Evolutionary conservation across 106 monocot genomes (phyloP).

Genomic region (Dendrobium nobile): DNA sequence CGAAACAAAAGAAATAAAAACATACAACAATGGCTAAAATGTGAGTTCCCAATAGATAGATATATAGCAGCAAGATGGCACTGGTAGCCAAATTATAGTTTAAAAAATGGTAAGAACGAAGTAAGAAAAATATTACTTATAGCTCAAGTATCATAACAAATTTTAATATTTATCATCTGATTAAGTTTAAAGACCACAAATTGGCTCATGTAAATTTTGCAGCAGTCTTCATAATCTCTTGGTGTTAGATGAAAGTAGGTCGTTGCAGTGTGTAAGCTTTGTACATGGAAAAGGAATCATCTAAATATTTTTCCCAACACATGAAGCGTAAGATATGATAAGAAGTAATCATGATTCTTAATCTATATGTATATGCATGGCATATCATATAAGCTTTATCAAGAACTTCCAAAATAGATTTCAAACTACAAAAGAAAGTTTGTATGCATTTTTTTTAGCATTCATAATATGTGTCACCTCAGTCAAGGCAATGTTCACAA

Average conservation of each 20-base stretch:
- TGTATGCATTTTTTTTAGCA: neutral
- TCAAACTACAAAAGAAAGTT: neutral
- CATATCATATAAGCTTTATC: neutral
- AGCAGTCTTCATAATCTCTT: neutral
- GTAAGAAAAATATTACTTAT: no score
- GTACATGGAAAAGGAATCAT: neutral
- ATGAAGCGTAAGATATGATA: neutral
- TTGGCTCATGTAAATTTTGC: neutral
- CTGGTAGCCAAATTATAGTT: neutral
- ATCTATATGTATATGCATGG: neutral
- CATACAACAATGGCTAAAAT: neutral
- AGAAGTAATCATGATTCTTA: neutral
- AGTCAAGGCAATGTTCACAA: neutral
- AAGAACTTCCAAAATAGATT: neutral
- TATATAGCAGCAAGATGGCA: neutral
- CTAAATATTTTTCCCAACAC: neutral
- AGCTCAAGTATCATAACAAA: no score
- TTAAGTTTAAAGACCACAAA: no score
- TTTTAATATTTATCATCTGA: no score
- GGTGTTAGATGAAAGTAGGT: neutral
- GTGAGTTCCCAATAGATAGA: neutral
- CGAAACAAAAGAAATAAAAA: neutral
- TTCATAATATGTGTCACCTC: neutral
- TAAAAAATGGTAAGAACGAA: neutral
- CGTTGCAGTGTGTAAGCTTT: neutral